Evolutionary conservation across 2,329 filamentous ascomycete species (phyloP), one percentile per base, ranked within the genome.

Genomic region (Neofusicoccum parvum): DNA sequence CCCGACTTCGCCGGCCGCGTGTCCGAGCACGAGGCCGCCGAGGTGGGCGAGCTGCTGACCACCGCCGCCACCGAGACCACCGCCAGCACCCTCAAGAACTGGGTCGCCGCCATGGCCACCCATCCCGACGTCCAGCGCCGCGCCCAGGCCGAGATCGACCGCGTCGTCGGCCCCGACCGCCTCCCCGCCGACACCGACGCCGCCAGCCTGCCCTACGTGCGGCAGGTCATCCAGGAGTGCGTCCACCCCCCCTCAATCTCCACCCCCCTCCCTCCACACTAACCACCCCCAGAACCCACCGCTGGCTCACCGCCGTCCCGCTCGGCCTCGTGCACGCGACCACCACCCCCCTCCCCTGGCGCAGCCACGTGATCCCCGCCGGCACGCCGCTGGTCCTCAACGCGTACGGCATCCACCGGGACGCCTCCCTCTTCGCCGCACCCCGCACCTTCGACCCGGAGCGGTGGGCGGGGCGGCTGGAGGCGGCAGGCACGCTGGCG

Each of bases 311-410:
- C 4, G 45, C n/a, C 32, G 45, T 50, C 9, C 59, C 59, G 10
- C 76, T 74, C 48, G 69, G 65, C 20, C 73, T 80, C 11, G 76
- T 77, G 0, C 76, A 77, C 58, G 76, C 73, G 0, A 72, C 76
- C 0, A 70, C 72, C 11, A 67, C 77, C 15, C 63, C 75, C 32
- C 63, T 46, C 39, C 78, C 79, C 43, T 73, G 73, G 0, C 79
- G 76, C 74, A 9, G 70, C 32, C 36, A 50, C n/a, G 7, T 36
- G 5, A 75, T 83, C 37, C 80, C 81, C 71, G 78, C 77, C 41
- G 76, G 75, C 1, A 76, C 75, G 2, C 75, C 74, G 9, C 69
- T 80, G 9, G 70, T 82, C 3, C 69, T 80, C 3, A 79, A 74
- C 49, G 71, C 69, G 1, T 79, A 70, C 72, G 78, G 75, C 15